Evolutionary conservation across 345 rosid species (phyloP).

Genomic region (Dipteronia sinensis): DNA sequence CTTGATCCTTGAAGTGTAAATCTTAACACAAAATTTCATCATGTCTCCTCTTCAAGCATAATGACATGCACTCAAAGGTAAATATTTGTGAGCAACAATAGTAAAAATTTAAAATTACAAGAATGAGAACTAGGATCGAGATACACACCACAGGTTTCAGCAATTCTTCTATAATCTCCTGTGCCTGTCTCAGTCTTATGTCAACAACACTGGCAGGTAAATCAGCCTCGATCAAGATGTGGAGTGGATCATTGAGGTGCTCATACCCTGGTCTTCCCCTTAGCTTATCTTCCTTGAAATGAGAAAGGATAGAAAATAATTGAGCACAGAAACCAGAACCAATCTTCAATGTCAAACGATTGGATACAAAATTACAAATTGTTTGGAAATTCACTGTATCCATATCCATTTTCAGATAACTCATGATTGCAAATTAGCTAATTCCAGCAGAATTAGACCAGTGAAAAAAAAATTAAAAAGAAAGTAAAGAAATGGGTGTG

Average conservation of each 20-base stretch:
- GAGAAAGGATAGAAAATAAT: slow-evolving; percentile 19
- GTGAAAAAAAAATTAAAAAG: neutral
- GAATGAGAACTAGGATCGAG: slow-evolving; percentile 13
- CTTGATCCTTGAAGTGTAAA: neutral
- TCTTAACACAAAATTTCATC: neutral
- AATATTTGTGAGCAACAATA: neutral
- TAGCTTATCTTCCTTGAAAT: slow-evolving; percentile 64
- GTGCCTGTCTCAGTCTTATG: slow-evolving; percentile 64
- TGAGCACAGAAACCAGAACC: slow-evolving; percentile 15
- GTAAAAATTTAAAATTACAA: neutral
- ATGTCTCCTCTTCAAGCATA: neutral
- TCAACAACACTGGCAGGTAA: slow-evolving; percentile 68
- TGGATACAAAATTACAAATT: neutral
- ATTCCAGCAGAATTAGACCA: neutral
- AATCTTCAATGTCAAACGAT: slow-evolving; percentile 5
- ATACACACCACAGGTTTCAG: slow-evolving; percentile 86
- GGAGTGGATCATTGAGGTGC: slow-evolving; percentile 74
- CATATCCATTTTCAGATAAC: slow-evolving; percentile 5
- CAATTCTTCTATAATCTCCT: slow-evolving; percentile 82
- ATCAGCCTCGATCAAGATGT: slow-evolving; percentile 76
- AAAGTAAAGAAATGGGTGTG: neutral
- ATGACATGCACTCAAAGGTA: neutral
- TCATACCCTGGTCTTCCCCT: slow-evolving; percentile 77
- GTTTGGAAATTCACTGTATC: neutral
- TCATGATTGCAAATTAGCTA: neutral